A percentile compares a stretch with the other conserved stretches of the same genome.
Evolutionary conservation across 169 alveolate species (phyloP).

Genomic region (Cryptosporidium viatorum): DNA sequence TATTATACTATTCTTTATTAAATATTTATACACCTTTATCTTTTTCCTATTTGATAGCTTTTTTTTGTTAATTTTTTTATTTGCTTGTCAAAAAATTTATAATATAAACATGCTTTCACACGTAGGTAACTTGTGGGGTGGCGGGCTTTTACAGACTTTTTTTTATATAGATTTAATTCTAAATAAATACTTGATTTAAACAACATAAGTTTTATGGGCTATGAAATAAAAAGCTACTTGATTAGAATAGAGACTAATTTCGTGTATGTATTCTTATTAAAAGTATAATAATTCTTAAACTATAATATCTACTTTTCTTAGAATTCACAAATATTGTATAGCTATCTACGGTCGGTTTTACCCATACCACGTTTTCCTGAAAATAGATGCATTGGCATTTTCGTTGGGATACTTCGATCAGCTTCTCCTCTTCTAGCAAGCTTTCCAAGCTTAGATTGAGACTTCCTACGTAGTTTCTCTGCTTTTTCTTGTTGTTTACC

Average conservation of each 20-base stretch:
- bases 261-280: background rate
- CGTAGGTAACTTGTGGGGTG: slow-evolving; percentile 75
- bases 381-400: slow-evolving; percentile 94
- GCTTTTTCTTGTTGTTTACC: slow-evolving; percentile 79
- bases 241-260: background rate
- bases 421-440: slow-evolving; percentile 88
- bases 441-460: slow-evolving; percentile 78
- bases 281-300: background rate
- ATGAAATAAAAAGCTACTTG: background rate
- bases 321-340: background rate
- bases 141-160: slow-evolving; percentile 25
- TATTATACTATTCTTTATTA: background rate
- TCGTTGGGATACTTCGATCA: slow-evolving; percentile 89
- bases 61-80: slow-evolving; percentile 13
- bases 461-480: slow-evolving; percentile 74
- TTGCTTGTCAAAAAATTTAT: slow-evolving; percentile 63
- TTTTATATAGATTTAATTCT: background rate
- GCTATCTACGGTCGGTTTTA: slow-evolving; percentile 91
- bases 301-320: background rate
- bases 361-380: slow-evolving; percentile 97
- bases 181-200: background rate
- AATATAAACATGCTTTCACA: slow-evolving; percentile 45
- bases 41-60: background rate
- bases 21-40: background rate
- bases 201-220: background rate